These are phyloP conservation scores for Baudoinia panamericana DNA, from an alignment of 495 filamentous ascomycete genomes.

Conservation along the genomic window DNA sequence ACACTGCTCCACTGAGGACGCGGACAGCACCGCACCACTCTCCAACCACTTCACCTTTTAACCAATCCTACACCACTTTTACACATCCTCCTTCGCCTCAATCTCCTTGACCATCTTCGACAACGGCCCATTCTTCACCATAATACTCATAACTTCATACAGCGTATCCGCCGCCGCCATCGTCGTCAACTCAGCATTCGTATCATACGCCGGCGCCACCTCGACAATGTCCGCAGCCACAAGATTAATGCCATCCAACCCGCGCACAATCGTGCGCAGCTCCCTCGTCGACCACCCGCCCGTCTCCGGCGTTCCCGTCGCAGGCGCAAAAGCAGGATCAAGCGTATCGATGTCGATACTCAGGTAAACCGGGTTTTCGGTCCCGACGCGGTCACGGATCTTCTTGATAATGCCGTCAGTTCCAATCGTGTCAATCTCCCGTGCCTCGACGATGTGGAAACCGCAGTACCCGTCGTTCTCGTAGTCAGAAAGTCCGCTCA, in stretches of 20 bases:
- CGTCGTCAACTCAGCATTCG: slow-evolving; percentile 68
- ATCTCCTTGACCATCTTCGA: slow-evolving; percentile 19
- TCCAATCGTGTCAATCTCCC: slow-evolving; percentile 69
- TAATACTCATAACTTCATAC: slow-evolving; percentile 69
- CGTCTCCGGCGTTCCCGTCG: slow-evolving; percentile 76
- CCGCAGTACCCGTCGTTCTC: slow-evolving; percentile 75
- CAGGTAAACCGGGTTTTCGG: slow-evolving; percentile 61
- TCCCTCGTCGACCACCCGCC: slow-evolving; percentile 81
- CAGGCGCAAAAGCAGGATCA: slow-evolving; percentile 74
- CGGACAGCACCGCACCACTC: too few species aligned
- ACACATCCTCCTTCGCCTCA: slow-evolving; percentile 14
- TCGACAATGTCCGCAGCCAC: slow-evolving; percentile 76
- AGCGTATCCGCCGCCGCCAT: slow-evolving; percentile 71
- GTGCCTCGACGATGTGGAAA: slow-evolving; percentile 66
- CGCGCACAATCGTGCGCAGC: slow-evolving; percentile 57
- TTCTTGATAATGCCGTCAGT: slow-evolving; percentile 57
- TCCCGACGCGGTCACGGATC: slow-evolving; percentile 61
- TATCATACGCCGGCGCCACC: slow-evolving; percentile 77
- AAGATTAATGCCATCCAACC: slow-evolving; percentile 59
- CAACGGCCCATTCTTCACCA: slow-evolving; percentile 52
- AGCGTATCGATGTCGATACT: slow-evolving; percentile 82
- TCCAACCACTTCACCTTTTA: too few species aligned
- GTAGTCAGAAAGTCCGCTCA: slow-evolving; percentile 47
- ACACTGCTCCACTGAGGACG: too few species aligned
- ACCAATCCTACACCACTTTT: too few species aligned